Evolutionary conservation across 345 rosid genomes (phyloP).

Genomic region (Camelina hispida): DNA sequence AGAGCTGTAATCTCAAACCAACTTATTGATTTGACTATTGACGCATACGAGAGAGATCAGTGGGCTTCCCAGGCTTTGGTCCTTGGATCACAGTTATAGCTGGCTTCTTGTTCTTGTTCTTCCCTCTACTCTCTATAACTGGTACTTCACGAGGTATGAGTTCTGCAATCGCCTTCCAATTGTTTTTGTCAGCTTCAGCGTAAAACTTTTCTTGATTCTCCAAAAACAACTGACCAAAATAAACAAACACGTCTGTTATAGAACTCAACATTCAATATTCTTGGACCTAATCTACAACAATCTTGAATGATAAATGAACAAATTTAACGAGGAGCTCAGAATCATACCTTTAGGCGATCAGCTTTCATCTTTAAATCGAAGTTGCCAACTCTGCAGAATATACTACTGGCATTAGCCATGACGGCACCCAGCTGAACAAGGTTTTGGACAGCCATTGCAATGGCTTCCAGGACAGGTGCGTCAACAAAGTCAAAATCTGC

Average conservation of each 20-base stretch:
- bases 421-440: slow-evolving; percentile 84
- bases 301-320: too few relatives aligned
- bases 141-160: slow-evolving; percentile 82
- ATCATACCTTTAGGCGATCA: slow-evolving; percentile 66
- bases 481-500: slow-evolving; percentile 82
- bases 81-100: too few relatives aligned
- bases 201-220: slow-evolving; percentile 75
- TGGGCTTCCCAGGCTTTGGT: too few relatives aligned
- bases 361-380: slow-evolving; percentile 70
- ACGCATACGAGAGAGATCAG: too few relatives aligned
- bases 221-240: too few relatives aligned
- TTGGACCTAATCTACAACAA: too few relatives aligned
- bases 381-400: slow-evolving; percentile 89
- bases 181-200: slow-evolving; percentile 68
- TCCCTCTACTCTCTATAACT: slow-evolving; percentile 71
- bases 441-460: slow-evolving; percentile 73
- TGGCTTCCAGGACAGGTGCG: slow-evolving; percentile 72
- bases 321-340: slow-evolving; percentile 7
- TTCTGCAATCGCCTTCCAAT: slow-evolving; percentile 78
- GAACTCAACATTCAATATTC: too few relatives aligned
- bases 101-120: slow-evolving; percentile 58
- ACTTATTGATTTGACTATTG: too few relatives aligned
- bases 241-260: slow-evolving; percentile 18
- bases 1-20: too few relatives aligned
- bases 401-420: slow-evolving; percentile 84